Evolutionary conservation across 768 basidiomycete genomes (phyloP).

Genomic region (Termitomyces sp.): DNA sequence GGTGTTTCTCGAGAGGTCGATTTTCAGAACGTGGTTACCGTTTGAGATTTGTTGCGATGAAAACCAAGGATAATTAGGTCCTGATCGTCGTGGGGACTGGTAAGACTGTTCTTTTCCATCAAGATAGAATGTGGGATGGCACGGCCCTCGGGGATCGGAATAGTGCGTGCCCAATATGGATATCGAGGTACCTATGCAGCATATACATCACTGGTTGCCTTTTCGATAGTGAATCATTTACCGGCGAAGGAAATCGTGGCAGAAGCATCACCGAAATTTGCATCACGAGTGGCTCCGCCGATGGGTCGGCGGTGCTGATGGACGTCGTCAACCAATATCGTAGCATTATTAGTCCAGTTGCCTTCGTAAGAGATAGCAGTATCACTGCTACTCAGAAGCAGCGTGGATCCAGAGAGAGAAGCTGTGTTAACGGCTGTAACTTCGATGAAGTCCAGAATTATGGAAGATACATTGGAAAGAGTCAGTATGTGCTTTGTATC

Average conservation of each 20-base stretch:
- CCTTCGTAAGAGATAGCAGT: conserved; percentile 1
- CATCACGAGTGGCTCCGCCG: neutral
- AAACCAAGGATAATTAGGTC: neutral
- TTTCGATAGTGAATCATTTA: neutral
- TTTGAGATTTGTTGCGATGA: neutral
- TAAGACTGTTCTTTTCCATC: neutral
- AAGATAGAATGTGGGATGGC: neutral
- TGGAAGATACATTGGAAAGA: neutral
- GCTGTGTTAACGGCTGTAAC: neutral
- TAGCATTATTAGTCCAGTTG: neutral
- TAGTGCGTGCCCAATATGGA: neutral
- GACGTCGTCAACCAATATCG: neutral
- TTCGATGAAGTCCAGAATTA: neutral
- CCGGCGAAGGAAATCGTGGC: neutral
- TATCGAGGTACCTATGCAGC: neutral
- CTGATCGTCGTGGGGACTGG: neutral
- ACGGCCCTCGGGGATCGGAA: neutral
- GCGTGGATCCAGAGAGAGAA: neutral
- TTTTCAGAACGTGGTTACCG: neutral
- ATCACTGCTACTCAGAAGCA: neutral
- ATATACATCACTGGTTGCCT: neutral
- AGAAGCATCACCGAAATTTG: neutral
- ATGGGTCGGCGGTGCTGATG: neutral
- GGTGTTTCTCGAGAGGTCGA: neutral
- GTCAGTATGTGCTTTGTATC: neutral